These are phyloP conservation scores for Leccinum arenicola DNA, from an alignment of 768 basidiomycete genomes.

Conservation along the genomic window DNA sequence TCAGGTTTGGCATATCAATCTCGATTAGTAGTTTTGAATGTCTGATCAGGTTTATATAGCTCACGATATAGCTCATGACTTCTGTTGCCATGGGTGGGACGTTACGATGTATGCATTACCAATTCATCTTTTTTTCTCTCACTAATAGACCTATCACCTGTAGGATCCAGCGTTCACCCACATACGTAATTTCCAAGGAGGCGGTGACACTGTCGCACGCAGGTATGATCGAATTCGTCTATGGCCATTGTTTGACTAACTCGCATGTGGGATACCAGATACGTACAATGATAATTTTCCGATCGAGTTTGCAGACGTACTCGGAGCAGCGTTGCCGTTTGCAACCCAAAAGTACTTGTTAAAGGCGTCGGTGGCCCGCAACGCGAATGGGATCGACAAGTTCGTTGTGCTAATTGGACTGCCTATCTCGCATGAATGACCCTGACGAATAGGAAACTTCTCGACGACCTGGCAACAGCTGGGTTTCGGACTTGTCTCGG, in stretches of 20 bases:
- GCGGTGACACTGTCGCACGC: slow-evolving; percentile 5
- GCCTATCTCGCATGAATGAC: neutral
- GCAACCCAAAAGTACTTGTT: slow-evolving; percentile 16
- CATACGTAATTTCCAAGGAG: slow-evolving; percentile 22
- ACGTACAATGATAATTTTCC: slow-evolving; percentile 27
- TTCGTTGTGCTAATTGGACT: neutral
- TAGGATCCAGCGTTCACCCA: slow-evolving; percentile 32
- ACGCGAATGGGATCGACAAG: slow-evolving; percentile 24
- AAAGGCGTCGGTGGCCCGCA: neutral
- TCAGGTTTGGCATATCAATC: slow-evolving; percentile 39
- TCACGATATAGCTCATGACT: slow-evolving; percentile 40
- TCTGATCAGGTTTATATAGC: slow-evolving; percentile 15
- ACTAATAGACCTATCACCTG: neutral
- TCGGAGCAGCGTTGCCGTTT: slow-evolving; percentile 22
- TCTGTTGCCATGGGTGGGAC: slow-evolving; percentile 28
- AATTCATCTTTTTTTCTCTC: slow-evolving; percentile 29
- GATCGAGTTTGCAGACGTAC: slow-evolving; percentile 25
- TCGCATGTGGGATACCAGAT: slow-evolving; percentile 8
- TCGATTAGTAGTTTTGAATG: slow-evolving; percentile 2
- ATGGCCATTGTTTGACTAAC: neutral
- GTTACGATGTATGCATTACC: slow-evolving; percentile 23
- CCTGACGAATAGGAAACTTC: slow-evolving; percentile 31
- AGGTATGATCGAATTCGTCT: slow-evolving; percentile 8
- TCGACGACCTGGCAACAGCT: slow-evolving; percentile 34
- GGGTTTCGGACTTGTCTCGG: slow-evolving; percentile 41